Base-by-base conservation (phyloP, 495 filamentous ascomycete genomes). In the Platismatia glauca region DNA sequence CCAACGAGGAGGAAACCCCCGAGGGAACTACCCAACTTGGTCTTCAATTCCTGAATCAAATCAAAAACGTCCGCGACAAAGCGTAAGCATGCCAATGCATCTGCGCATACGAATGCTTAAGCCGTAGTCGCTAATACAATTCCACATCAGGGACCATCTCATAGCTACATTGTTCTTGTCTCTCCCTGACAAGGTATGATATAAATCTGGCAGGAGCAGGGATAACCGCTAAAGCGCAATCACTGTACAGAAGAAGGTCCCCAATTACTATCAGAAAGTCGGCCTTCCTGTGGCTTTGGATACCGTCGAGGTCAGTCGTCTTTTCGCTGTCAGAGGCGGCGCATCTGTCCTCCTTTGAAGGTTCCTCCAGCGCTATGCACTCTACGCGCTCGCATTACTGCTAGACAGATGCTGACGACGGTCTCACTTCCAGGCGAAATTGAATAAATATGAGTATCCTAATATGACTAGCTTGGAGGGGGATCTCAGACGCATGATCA, bases 401-500 rank as follows among this genome's bases (percentile, higher is more conserved):
- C 20, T 31, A 31, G 1, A 44, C 16, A 55, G 53, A 44, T 34
- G 48, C 64, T 66, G 35, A 63, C 48, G 2, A 33, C 24, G 35
- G 34, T 7, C 37, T 29, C 31, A 16, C 33, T 24, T 55, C 16
- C 31, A 80, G 74, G 78, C 71, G n/a, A 89, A 88, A 72, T 77
- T 92, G 38, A 74, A 81, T 31, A 76, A 79, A 27, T 73, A 80
- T 43, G 80, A 83, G 61, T 95, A 90, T 70, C 68, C 76, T 15
- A 82, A 74, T 39, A 72, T 91, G 46, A 79, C 86, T 29, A 74
- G 78, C 34, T 69, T 91, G 9, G 88, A 91, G 69, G 82, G 83
- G 67, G 88, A 88, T 67, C 79, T 89, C 67, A 90, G 90, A 74
- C 86, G 87, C 48, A 82, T 91, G 77, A 82, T 91, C 61, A 79